These are phyloP conservation scores for Candida orba DNA, from an alignment of 805 yeast species.

Conservation along the genomic window DNA sequence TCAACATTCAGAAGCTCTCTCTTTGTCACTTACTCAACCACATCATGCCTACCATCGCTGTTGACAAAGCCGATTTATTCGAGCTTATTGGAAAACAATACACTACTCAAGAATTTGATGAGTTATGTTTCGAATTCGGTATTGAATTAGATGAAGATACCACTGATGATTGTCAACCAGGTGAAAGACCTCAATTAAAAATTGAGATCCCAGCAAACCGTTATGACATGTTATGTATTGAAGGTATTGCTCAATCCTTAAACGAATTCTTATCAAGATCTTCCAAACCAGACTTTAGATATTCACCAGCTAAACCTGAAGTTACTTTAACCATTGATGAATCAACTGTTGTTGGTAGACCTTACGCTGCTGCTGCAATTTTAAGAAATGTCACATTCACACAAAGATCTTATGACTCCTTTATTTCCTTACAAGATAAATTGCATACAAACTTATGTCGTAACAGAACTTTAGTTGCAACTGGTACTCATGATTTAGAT, in stretches of 20 bases:
- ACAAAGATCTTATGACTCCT: constrained; percentile 83
- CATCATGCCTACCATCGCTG: constrained; percentile 91
- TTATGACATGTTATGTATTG: constrained; percentile 96
- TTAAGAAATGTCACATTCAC: constrained; percentile 78
- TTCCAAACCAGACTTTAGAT: constrained; percentile 58
- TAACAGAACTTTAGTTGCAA: constrained; percentile 94
- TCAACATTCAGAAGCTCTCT: background rate
- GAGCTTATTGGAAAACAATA: constrained; percentile 63
- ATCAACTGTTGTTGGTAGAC: constrained; percentile 71
- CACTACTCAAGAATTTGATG: constrained; percentile 91
- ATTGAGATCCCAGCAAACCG: constrained; percentile 98
- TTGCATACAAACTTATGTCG: constrained; percentile 93
- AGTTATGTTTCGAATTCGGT: constrained; percentile 95
- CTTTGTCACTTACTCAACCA: background rate
- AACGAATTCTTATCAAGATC: constrained; percentile 78
- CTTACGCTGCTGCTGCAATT: constrained; percentile 93
- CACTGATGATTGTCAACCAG: constrained; percentile 64
- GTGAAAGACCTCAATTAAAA: constrained; percentile 92
- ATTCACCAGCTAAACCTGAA: constrained; percentile 55
- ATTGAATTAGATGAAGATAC: constrained; percentile 97
- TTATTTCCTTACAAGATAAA: constrained; percentile 93
- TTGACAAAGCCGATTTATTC: constrained; percentile 89
- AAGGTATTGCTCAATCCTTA: constrained; percentile 93
- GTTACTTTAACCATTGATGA: constrained; percentile 63
- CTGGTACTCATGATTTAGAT: constrained; percentile 96